Evolutionary conservation across 2,329 filamentous ascomycete genomes (phyloP).

Genomic region (Paecilomyces fulvus): DNA sequence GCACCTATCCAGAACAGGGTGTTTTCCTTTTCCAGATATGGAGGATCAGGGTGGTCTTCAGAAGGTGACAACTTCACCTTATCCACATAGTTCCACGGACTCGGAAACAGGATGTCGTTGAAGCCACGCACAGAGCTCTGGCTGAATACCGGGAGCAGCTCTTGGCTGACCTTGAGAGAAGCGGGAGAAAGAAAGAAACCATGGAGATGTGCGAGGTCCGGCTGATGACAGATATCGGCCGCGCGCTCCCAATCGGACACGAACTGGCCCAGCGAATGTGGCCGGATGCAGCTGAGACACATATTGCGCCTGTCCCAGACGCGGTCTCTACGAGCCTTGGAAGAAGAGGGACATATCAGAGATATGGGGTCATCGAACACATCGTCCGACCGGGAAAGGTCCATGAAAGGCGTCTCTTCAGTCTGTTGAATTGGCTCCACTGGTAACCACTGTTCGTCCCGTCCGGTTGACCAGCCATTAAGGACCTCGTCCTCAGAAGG

Average conservation of each 20-base stretch:
- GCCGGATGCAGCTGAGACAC: slow-evolving; percentile 54
- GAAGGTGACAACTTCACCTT: slow-evolving; percentile 47
- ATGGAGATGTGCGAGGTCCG: slow-evolving; percentile 62
- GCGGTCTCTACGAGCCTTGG: slow-evolving; percentile 49
- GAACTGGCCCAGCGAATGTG: slow-evolving; percentile 61
- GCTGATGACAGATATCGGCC: slow-evolving; percentile 65
- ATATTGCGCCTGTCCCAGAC: slow-evolving; percentile 57
- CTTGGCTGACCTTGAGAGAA: slow-evolving; percentile 51
- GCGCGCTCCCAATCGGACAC: slow-evolving; percentile 57
- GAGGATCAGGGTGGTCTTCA: slow-evolving; percentile 42
- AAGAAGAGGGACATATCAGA: slow-evolving; percentile 54
- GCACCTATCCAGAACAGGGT: slow-evolving; percentile 68
- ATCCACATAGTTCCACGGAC: slow-evolving; percentile 53
- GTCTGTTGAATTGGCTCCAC: slow-evolving; percentile 26
- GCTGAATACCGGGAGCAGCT: slow-evolving; percentile 67
- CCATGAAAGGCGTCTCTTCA: slow-evolving; percentile 29
- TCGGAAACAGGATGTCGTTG: slow-evolving; percentile 68
- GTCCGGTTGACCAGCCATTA: slow-evolving; percentile 28
- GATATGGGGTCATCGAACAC: slow-evolving; percentile 37
- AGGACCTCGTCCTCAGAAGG: slow-evolving; percentile 14
- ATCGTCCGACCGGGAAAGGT: slow-evolving; percentile 28
- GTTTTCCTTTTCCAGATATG: slow-evolving; percentile 55
- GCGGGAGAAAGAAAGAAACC: slow-evolving; percentile 63
- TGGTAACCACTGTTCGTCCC: slow-evolving; percentile 29
- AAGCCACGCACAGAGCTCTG: slow-evolving; percentile 64